These are phyloP conservation scores for Melastoma malabathricum DNA, from an alignment of 345 rosid genomes.

Conservation along the genomic window DNA sequence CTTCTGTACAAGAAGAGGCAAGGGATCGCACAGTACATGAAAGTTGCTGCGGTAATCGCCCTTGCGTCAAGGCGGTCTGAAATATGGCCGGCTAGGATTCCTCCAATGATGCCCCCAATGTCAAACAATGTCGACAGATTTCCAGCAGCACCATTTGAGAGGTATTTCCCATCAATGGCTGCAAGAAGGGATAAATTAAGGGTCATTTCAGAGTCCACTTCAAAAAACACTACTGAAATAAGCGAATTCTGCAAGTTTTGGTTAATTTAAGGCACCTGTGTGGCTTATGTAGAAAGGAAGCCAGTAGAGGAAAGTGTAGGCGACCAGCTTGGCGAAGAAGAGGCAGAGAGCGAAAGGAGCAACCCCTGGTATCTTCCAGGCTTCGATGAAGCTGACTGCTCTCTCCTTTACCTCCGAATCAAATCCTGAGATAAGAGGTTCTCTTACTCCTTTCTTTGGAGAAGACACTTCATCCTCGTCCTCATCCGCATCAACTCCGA, in stretches of 20 bases:
- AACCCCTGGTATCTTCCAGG: constrained; percentile 93
- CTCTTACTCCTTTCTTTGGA: constrained; percentile 25
- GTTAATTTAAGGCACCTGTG: constrained; percentile 39
- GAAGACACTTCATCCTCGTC: constrained; percentile 34
- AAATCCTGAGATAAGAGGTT: constrained; percentile 33
- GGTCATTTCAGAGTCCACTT: background rate
- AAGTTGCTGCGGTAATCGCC: constrained; percentile 87
- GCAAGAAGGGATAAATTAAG: constrained; percentile 11
- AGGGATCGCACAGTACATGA: constrained; percentile 87
- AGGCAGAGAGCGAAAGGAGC: constrained; percentile 86
- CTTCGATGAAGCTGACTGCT: constrained; percentile 75
- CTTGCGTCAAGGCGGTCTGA: constrained; percentile 71
- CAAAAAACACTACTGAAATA: background rate
- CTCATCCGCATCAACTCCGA: constrained; percentile 39
- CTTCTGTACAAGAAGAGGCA: constrained; percentile 69
- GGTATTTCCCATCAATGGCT: constrained; percentile 78
- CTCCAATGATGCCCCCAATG: constrained; percentile 90
- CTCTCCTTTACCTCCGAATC: constrained; percentile 21
- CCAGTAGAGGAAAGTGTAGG: constrained; percentile 93
- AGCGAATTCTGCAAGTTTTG: background rate
- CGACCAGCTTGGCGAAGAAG: constrained; percentile 83
- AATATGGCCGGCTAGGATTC: constrained; percentile 86
- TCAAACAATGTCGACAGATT: constrained; percentile 83
- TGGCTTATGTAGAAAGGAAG: constrained; percentile 91
- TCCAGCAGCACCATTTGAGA: constrained; percentile 65